A percentile compares a stretch with the other conserved stretches of the same genome.
Evolutionary conservation across 805 yeast genomes (phyloP).

Genomic region (Pichia deserticola): DNA sequence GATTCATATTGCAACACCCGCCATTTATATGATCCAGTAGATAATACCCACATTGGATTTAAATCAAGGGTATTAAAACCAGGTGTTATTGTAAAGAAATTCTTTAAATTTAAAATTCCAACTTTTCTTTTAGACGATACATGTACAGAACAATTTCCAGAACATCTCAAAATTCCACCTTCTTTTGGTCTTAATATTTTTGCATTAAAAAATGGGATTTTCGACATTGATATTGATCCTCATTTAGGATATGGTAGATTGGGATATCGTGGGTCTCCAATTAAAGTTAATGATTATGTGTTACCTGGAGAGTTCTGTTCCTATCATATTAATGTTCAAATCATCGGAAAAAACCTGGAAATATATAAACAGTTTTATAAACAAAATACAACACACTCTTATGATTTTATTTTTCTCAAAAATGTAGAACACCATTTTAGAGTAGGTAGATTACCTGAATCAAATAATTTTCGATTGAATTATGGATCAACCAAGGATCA

Average conservation of each 20-base stretch:
- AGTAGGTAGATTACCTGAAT: constrained; percentile 5
- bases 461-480: not conserved
- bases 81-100: constrained; percentile 41
- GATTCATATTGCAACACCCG: not conserved
- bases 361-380: constrained; percentile 16
- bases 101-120: constrained; percentile 50
- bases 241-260: constrained; percentile 47
- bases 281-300: constrained; percentile 39
- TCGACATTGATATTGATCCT: constrained; percentile 23
- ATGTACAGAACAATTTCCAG: constrained; percentile 15
- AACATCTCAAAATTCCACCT: constrained; percentile 33
- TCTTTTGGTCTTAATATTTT: constrained; percentile 28
- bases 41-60: constrained; percentile 30
- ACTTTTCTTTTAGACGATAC: constrained; percentile 29
- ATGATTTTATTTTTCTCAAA: constrained; percentile 18
- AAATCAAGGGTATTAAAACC: constrained; percentile 36
- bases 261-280: constrained; percentile 41
- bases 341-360: constrained; percentile 38
- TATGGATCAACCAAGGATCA: constrained; percentile 9
- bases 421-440: constrained; percentile 15
- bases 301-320: constrained; percentile 35
- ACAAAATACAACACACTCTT: constrained; percentile 14
- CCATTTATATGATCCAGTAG: constrained; percentile 7
- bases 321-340: constrained; percentile 45
- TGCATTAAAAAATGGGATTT: constrained; percentile 3